Evolutionary conservation across 2,329 filamentous ascomycete species (phyloP).

Genomic region (Hypoxylon rubiginosum): DNA sequence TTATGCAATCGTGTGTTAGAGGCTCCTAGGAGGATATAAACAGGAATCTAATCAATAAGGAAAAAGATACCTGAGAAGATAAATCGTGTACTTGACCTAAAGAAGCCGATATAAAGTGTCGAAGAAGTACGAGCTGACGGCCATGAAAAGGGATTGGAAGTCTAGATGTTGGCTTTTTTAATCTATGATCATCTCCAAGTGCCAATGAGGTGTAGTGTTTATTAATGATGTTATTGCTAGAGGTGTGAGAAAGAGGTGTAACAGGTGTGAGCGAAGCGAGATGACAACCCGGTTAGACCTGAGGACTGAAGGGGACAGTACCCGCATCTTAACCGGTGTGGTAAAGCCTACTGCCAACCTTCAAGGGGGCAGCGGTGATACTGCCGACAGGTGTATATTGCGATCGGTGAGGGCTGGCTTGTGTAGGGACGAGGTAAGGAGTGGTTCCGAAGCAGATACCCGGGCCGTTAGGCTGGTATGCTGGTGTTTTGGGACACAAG

Average conservation of each 20-base stretch:
- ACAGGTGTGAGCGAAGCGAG: neutral
- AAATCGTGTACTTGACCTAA: neutral
- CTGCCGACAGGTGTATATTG: slow-evolving; percentile 28
- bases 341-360: slow-evolving; percentile 11
- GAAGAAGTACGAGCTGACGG: neutral
- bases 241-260: neutral
- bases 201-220: neutral
- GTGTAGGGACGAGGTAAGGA: neutral
- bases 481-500: slow-evolving; percentile 6
- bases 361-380: neutral
- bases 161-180: too few relatives aligned
- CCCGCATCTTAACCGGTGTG: slow-evolving; percentile 4
- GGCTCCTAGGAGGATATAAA: neutral
- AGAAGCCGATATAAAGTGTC: neutral
- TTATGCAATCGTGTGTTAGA: neutral
- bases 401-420: slow-evolving; percentile 12
- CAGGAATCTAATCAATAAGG: neutral
- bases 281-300: neutral
- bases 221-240: neutral
- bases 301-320: neutral
- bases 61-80: neutral
- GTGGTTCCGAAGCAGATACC: slow-evolving; percentile 9
- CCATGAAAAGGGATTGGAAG: neutral
- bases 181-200: neutral
- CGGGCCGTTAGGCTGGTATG: slow-evolving; percentile 19